Conservation (phyloP, 1,284 basidiomycete species). For the Ceratobasidium sp. region DNA sequence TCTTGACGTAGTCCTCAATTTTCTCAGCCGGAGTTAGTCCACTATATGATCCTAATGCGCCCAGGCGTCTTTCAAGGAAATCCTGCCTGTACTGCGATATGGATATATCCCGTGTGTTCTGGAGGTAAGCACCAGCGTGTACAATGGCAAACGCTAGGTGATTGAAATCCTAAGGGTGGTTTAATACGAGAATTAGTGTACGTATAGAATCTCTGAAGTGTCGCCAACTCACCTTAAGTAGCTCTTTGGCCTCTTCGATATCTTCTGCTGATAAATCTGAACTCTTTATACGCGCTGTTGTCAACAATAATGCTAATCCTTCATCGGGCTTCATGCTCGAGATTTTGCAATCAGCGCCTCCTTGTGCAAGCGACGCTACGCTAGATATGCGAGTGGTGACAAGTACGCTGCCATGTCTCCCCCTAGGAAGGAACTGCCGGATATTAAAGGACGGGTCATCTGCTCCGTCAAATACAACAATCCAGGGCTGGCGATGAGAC, state of each 20-base stretch:
- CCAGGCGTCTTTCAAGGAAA: not conserved
- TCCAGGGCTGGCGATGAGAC: not conserved
- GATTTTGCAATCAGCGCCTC: conserved; percentile 8
- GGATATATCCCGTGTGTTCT: not conserved
- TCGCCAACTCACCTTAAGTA: not conserved
- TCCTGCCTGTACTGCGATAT: conserved; percentile 3
- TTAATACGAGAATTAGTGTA: not conserved
- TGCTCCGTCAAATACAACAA: conserved; percentile 29
- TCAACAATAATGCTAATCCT: not conserved
- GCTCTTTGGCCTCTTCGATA: not conserved
- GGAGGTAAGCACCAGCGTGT: conserved; percentile 29
- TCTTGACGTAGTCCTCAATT: conserved; percentile 13
- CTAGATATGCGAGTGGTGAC: conserved; percentile 22
- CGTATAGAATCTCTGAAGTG: not conserved
- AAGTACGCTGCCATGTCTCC: conserved; percentile 3
- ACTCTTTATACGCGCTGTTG: not conserved
- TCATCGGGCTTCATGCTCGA: conserved; percentile 25
- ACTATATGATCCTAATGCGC: not conserved
- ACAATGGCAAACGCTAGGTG: conserved; percentile 17
- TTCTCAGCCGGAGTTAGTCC: not conserved
- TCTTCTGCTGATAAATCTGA: not conserved
- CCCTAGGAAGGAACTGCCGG: conserved; percentile 1
- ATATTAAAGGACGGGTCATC: conserved; percentile 10
- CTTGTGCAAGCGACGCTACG: not conserved
- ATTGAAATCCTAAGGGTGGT: not conserved